Conservation (phyloP, 1,139 yeast species). For the Kurtzmaniella quercitrusa region DNA sequence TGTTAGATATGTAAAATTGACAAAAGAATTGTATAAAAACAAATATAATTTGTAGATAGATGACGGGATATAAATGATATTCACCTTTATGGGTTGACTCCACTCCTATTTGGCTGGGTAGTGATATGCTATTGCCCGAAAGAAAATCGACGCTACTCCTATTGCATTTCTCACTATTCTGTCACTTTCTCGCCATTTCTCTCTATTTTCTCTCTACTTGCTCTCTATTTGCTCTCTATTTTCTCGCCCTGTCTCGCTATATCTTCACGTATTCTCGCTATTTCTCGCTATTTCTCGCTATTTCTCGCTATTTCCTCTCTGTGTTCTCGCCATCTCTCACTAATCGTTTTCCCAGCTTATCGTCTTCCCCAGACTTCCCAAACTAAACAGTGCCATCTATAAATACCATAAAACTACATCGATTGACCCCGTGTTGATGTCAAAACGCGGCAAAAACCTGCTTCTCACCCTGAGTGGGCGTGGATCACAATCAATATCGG, state of each 20-base stretch:
- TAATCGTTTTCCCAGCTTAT: not conserved
- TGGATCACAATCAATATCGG: constrained; percentile 3
- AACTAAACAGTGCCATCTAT: no score
- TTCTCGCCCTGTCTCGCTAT: not conserved
- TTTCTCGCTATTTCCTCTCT: not conserved
- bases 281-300: not conserved
- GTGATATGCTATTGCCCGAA: no score
- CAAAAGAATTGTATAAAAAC: not conserved
- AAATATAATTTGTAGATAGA: not conserved
- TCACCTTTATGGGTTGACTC: no score
- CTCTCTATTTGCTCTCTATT: not conserved
- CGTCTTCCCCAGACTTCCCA: not conserved
- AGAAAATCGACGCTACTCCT: no score
- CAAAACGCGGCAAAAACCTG: constrained; percentile 7
- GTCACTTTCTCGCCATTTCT: no score
- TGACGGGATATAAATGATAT: no score
- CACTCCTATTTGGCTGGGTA: no score
- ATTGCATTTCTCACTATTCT: no score
- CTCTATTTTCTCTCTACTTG: not conserved
- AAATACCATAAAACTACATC: not conserved
- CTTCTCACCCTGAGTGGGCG: constrained; percentile 7
- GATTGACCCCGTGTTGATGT: constrained; percentile 2
- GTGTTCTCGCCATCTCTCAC: not conserved
- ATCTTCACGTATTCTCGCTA: not conserved
- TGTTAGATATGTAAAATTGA: constrained; percentile 17